Percentiles rank a stretch among this genome's conserved stretches.
Evolutionary conservation across 805 yeast species (phyloP).

Genomic region (Wickerhamomyces strasburgensis): DNA sequence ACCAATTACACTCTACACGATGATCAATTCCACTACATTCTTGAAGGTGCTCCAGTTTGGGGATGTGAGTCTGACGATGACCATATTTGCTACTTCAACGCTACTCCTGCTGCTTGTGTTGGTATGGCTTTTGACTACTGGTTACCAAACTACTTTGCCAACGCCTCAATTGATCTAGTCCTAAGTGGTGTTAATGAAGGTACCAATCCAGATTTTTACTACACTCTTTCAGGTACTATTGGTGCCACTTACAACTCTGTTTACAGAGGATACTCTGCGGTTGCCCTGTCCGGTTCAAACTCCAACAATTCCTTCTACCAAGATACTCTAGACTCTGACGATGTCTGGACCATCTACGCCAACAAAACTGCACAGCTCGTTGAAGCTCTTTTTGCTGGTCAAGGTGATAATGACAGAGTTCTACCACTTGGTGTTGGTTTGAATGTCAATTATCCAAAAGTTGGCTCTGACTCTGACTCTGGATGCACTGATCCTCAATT

Average conservation of each 20-base stretch:
- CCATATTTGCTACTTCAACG: constrained; percentile 51
- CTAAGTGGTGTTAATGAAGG: constrained; percentile 54
- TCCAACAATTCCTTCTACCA: constrained; percentile 38
- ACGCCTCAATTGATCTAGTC: constrained; percentile 41
- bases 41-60: constrained; percentile 49
- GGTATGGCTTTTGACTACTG: constrained; percentile 44
- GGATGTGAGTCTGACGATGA: constrained; percentile 41
- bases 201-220: constrained; percentile 38
- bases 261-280: constrained; percentile 44
- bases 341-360: constrained; percentile 42
- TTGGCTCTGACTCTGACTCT: constrained; percentile 33
- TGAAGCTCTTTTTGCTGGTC: constrained; percentile 31
- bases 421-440: constrained; percentile 42
- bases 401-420: constrained; percentile 33
- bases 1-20: constrained; percentile 35
- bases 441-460: constrained; percentile 45
- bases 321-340: constrained; percentile 38
- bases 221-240: constrained; percentile 45
- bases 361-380: constrained; percentile 36
- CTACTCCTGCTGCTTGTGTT: constrained; percentile 50
- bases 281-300: constrained; percentile 50
- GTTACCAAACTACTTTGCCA: constrained; percentile 40
- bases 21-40: constrained; percentile 44
- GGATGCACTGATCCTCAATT: constrained; percentile 39
- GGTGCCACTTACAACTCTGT: constrained; percentile 46